Evolutionary conservation across 345 rosid genomes (phyloP), one percentile per base, ranked within the genome.

Genomic region (Populus tremula): DNA sequence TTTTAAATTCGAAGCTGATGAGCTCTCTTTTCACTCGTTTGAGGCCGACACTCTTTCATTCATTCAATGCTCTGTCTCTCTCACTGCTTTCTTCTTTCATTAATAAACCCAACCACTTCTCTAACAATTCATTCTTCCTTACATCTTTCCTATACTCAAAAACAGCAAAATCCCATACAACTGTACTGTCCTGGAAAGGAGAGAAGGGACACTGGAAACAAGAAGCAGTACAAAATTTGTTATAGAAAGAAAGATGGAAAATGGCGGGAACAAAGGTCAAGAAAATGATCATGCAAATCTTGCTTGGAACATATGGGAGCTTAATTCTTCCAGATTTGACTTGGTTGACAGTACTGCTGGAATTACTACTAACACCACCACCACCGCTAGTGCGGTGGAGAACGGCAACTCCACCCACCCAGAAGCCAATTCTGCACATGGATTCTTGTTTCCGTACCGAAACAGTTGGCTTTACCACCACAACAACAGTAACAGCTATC

Each of bases 221-320:
- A 47, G 43, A 21, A 25, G 13, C 11, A 43, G 43, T 18, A 25
- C 66, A 39, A 61, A 8, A 4, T 9, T 13, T 29, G 14, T 5
- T 62, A 53, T 25, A 16, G 25, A 36, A 29, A 3, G 10, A 78
- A 69, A 75, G 25, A 86, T 85, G 87, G 89, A 85, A 76, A 85
- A 71, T 76, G 83, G 83, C 70, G 72, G 83, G 43, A 72, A 76
- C 76, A 69, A 39, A 36, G 69, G 72, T 11, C 82, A 69, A 25
- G 31, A 18, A 14, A 56, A 64, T 50, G 21, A 56, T 63, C 68
- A 56, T 12, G 39, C 50, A 39, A 71, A 64, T 67, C 76, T 73
- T n/a, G 13, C 53, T 8, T 81, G 83, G 79, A 85, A 81, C 27
- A 50, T 75, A 27, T 79, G 83, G 85, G 81, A 76, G 74, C 67